Percentiles rank a stretch among this genome's conserved stretches.
Conservation (phyloP, 2,329 filamentous ascomycete genomes). For the Talaromyces atroroseus region DNA sequence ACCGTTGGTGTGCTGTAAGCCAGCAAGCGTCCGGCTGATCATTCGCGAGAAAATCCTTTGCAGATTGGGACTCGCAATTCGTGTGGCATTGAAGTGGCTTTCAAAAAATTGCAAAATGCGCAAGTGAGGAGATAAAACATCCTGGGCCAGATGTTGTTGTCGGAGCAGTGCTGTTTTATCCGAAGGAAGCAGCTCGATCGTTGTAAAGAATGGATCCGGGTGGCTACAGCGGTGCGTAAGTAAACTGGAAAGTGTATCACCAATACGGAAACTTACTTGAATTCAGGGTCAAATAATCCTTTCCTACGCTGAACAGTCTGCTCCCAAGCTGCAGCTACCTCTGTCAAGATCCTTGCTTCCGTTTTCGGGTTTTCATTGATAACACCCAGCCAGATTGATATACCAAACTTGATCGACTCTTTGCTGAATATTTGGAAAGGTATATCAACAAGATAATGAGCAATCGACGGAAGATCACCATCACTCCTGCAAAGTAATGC, state of each 20-base stretch:
- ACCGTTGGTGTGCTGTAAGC: conserved; percentile 62
- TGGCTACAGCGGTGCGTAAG: conserved; percentile 43
- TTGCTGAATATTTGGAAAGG: conserved; percentile 92
- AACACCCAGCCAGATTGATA: conserved; percentile 93
- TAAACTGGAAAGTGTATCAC: not conserved
- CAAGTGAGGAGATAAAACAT: conserved; percentile 79
- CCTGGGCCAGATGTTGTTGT: conserved; percentile 72
- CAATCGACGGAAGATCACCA: conserved; percentile 69
- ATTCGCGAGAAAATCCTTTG: conserved; percentile 78
- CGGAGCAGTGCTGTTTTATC: conserved; percentile 70
- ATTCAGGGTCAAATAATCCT: conserved; percentile 71
- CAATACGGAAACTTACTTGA: conserved; percentile 49
- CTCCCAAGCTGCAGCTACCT: conserved; percentile 90
- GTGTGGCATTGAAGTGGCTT: conserved; percentile 90
- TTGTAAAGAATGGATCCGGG: conserved; percentile 81
- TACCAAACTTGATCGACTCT: conserved; percentile 89
- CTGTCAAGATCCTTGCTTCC: conserved; percentile 76
- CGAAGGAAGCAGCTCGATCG: conserved; percentile 87
- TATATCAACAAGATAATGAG: conserved; percentile 83
- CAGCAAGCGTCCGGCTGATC: conserved; percentile 70
- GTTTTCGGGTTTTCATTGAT: conserved; percentile 92
- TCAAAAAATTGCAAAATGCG: conserved; percentile 81
- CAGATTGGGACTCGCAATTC: conserved; percentile 75
- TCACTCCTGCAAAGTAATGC: conserved; percentile 75
- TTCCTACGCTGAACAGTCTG: conserved; percentile 68